Percentiles rank a stretch among this genome's conserved stretches.
phyloP scores from a whole-genome alignment of 441 rosid species.

The Flueggea neowawraea region DNA sequence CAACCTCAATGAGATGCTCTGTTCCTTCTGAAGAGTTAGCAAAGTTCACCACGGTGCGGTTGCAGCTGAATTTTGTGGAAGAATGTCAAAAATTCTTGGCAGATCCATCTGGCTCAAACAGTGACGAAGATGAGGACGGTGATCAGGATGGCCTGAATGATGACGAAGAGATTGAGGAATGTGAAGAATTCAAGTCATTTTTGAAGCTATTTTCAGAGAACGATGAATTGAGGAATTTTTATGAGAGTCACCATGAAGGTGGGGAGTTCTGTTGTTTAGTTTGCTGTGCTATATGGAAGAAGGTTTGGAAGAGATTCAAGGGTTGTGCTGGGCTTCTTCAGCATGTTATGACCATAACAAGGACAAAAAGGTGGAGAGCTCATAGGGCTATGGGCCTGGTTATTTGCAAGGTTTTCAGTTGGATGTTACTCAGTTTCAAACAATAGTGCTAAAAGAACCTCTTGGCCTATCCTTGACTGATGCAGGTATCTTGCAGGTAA shows the following conservation, averaged over 20 bases:
- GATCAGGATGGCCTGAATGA: conserved; percentile 19
- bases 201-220: conserved; percentile 43
- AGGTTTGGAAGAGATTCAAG: conserved; percentile 39
- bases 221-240: conserved; percentile 51
- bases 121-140: conserved; percentile 17
- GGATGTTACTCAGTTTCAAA: conserved; percentile 54
- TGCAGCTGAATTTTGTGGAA: no score
- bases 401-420: conserved; percentile 73
- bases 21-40: no score
- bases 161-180: conserved; percentile 13
- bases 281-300: conserved; percentile 55
- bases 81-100: no score
- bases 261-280: conserved; percentile 73
- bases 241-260: conserved; percentile 44
- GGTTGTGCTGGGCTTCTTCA: conserved; percentile 61
- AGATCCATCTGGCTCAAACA: no score
- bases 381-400: conserved; percentile 70
- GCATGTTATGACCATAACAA: conserved; percentile 46
- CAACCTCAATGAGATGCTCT: no score
- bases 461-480: no score
- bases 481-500: no score
- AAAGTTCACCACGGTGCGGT: no score
- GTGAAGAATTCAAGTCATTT: conserved; percentile 42
- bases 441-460: conserved; percentile 17
- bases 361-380: conserved; percentile 43